Conservation (phyloP, 345 rosid genomes). For the Populus simonii region DNA sequence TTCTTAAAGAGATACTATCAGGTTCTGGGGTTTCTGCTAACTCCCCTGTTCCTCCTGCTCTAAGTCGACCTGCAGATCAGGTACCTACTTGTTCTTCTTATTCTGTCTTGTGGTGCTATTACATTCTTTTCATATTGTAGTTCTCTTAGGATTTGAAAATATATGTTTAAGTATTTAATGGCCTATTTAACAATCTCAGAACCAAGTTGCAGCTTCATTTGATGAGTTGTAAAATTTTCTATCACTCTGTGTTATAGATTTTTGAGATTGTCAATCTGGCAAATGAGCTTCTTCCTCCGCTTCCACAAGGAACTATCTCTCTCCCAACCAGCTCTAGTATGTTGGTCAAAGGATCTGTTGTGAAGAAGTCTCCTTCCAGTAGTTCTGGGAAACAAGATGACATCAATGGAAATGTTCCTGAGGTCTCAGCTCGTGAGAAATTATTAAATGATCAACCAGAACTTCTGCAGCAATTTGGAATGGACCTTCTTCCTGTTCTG, state of each 20-base stretch:
- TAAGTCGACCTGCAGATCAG: constrained; percentile 97
- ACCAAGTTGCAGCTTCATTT: not conserved
- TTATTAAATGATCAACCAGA: constrained; percentile 85
- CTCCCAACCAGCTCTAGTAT: constrained; percentile 73
- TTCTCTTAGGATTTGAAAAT: not conserved
- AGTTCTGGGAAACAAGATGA: constrained; percentile 69
- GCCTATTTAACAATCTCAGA: not conserved
- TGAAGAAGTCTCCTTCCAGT: constrained; percentile 65
- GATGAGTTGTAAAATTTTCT: not conserved
- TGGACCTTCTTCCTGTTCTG: constrained; percentile 94
- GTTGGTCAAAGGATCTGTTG: constrained; percentile 65
- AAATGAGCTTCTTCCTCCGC: constrained; percentile 96
- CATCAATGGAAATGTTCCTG: constrained; percentile 42
- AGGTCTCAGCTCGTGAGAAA: constrained; percentile 79
- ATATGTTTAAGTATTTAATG: not conserved
- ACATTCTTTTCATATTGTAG: not conserved
- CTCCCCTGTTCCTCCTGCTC: constrained; percentile 79
- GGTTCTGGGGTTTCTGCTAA: constrained; percentile 86
- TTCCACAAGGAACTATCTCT: constrained; percentile 88
- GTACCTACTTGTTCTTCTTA: constrained; percentile 31
- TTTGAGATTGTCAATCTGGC: constrained; percentile 98
- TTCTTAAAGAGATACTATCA: constrained; percentile 80
- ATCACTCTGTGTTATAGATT: constrained; percentile 45
- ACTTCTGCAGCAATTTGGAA: constrained; percentile 88
- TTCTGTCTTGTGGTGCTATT: not conserved